phyloP scores from a whole-genome alignment of 176 grass and related monocot species.

The Oropetium thomaeum region DNA sequence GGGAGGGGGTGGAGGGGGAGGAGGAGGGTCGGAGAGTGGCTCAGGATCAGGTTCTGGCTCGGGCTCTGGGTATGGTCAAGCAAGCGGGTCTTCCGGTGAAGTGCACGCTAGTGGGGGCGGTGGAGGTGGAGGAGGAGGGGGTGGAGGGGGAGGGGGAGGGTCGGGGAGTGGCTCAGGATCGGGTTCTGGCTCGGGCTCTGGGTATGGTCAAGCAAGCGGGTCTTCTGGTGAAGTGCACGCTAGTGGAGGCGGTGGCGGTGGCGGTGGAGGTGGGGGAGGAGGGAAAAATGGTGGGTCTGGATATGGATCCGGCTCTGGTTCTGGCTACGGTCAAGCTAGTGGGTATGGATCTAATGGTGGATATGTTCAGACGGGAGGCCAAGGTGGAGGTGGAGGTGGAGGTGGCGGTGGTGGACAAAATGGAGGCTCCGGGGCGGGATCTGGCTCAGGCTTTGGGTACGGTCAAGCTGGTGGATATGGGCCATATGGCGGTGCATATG shows the following conservation, averaged over 20 bases:
- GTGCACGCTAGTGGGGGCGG: not conserved
- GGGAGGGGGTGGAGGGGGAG: not conserved
- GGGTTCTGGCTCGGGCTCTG: not conserved
- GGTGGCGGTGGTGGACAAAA: not conserved
- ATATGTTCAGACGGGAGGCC: not conserved
- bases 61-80: not conserved
- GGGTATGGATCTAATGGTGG: not conserved
- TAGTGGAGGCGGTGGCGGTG: not conserved
- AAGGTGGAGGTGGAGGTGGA: not conserved
- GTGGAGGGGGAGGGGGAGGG: not conserved
- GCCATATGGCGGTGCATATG: not conserved
- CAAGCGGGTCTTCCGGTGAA: not conserved
- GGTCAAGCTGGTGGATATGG: not conserved
- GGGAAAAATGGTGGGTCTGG: not conserved
- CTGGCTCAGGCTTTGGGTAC: not conserved
- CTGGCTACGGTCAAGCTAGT: not conserved
- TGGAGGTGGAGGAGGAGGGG: not conserved
- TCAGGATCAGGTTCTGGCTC: not conserved
- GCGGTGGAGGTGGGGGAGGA: not conserved
- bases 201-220: not conserved
- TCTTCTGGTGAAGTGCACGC: not conserved
- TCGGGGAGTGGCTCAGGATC: not conserved
- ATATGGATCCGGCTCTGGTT: not conserved
- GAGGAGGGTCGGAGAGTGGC: too few species aligned
- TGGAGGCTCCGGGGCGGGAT: not conserved